Evolutionary conservation across 495 filamentous ascomycete genomes (phyloP).

Genomic region (Hypoxylon trugodes): DNA sequence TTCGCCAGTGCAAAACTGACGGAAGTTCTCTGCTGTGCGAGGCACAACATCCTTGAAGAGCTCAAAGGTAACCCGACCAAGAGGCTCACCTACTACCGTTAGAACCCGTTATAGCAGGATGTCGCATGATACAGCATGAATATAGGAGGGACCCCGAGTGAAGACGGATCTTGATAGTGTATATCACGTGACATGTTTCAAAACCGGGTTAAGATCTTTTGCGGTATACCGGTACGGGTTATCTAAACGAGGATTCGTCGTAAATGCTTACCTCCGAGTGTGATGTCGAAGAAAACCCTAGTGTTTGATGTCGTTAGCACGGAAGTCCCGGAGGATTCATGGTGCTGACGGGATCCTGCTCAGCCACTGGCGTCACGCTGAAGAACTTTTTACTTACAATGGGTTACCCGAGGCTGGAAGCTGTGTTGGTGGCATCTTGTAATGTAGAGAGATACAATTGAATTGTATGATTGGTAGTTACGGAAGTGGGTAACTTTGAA

Average conservation of each 20-base stretch:
- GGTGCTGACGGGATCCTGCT: constrained; percentile 11
- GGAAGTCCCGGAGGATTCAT: constrained; percentile 2
- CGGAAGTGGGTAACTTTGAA: neutral
- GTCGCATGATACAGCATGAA: neutral
- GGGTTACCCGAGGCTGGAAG: constrained; percentile 64
- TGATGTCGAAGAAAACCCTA: constrained; percentile 92
- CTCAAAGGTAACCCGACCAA: constrained; percentile 93
- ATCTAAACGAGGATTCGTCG: neutral
- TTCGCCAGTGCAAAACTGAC: constrained; percentile 96
- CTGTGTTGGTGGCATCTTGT: constrained; percentile 59
- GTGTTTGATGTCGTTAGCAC: constrained; percentile 10
- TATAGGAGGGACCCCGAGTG: neutral
- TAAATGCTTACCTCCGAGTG: constrained; percentile 76
- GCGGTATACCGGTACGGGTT: neutral
- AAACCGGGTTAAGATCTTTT: neutral
- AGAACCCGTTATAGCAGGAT: constrained; percentile 1
- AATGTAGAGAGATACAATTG: constrained; percentile 6
- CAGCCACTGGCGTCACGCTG: constrained; percentile 12
- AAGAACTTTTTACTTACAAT: constrained; percentile 52
- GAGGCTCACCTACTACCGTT: constrained; percentile 72
- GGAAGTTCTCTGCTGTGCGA: constrained; percentile 94
- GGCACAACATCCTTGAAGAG: constrained; percentile 87
- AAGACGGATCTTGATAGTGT: neutral
- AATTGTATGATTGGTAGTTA: constrained; percentile 11
- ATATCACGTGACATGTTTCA: constrained; percentile 26